phyloP scores from a whole-genome alignment of 2,329 filamentous ascomycete species.

The Fusarium sublunatum region DNA sequence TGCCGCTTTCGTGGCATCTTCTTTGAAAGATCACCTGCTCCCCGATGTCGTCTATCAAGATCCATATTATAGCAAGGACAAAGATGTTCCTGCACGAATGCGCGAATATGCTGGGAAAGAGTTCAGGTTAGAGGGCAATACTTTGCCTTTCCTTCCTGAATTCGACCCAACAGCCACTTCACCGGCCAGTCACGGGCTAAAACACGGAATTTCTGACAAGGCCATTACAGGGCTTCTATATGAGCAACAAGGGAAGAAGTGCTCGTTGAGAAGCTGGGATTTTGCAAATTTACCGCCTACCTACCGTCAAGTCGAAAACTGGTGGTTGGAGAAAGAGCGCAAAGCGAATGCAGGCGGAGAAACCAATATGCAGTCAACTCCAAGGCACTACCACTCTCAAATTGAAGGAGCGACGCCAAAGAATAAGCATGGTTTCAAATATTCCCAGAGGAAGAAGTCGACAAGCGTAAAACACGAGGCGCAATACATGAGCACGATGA shows the following conservation, averaged over 20 bases:
- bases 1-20: conserved; percentile 34
- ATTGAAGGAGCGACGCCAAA: conserved; percentile 89
- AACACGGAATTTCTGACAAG: conserved; percentile 62
- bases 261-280: conserved; percentile 76
- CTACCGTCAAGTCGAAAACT: conserved; percentile 73
- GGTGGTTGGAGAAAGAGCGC: conserved; percentile 64
- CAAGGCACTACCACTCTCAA: conserved; percentile 72
- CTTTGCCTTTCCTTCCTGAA: conserved; percentile 80
- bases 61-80: conserved; percentile 85
- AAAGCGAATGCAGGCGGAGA: conserved; percentile 8
- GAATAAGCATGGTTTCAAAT: conserved; percentile 85
- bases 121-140: conserved; percentile 80
- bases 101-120: conserved; percentile 90
- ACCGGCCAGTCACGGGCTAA: conserved; percentile 65
- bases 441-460: conserved; percentile 78
- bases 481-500: conserved; percentile 97
- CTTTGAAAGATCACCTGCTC: conserved; percentile 49
- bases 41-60: conserved; percentile 84
- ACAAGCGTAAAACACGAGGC: conserved; percentile 84
- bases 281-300: conserved; percentile 77
- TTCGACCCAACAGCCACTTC: conserved; percentile 75
- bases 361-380: conserved; percentile 40
- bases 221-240: conserved; percentile 62
- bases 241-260: conserved; percentile 60
- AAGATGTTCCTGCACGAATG: conserved; percentile 79